Evolutionary conservation across 768 basidiomycete genomes (phyloP), one percentile per base, ranked within the genome.

Genomic region (Brasilioporus rufonigricans): DNA sequence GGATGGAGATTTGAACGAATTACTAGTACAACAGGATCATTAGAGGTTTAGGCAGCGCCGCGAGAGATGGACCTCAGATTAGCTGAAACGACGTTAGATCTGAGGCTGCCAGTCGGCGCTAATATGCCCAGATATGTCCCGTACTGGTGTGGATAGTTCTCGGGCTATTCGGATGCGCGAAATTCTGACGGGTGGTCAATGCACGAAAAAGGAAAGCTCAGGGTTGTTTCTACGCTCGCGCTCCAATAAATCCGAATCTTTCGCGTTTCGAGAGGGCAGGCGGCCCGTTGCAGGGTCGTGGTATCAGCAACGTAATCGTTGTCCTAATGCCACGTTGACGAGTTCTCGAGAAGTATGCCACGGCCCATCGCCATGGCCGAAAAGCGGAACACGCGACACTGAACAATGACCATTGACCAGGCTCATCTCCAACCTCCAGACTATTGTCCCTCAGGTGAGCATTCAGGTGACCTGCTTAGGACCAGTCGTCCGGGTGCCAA

Each of bases 31-130:
- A 40, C 19, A 53, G 56, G 49, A n/a, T 55, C 44, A 24, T 44
- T 50, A 29, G 46, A 50, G 16, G 53, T 52, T 21, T 38, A 49
- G 43, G 24, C 13, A 35, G 27, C 27, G 29, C 38, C 29, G 26
- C 12, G 23, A 29, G n/a, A 11, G 49, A 44, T 46, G 8, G 51
- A 44, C 36, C 24, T 48, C 39, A 61, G 59, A 65, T 61, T 55
- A 31, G 38, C 52, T 56, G 62, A 59, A 52, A 53, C 38, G 46
- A 55, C 35, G 55, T 48, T 49, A 33, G 63, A 67, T 65, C 64
- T 50, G 35, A 21, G 5, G 2, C 33, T 48, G 33, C 35, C 31
- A 26, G 32, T 18, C 51, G 21, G 11, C 19, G 49, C 5, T 31
- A 27, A 45, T 36, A 21, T 33, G 36, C 33, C 39, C 32, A 43